Evolutionary conservation across 305 asterid species (phyloP).

Genomic region (Rubia tinctorum): DNA sequence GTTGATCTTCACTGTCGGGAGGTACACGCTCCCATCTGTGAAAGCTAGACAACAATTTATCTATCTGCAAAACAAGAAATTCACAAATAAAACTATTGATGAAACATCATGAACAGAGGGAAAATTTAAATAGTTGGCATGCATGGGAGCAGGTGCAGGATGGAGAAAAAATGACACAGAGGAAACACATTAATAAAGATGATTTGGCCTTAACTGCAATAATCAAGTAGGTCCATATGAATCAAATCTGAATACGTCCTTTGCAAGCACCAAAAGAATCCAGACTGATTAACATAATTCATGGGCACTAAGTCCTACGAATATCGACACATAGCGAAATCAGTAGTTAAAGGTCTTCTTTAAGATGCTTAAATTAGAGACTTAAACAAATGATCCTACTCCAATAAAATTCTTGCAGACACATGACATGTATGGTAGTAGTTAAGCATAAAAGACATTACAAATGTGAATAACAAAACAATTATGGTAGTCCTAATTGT

Average conservation of each 20-base stretch:
- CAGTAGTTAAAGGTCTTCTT: neutral
- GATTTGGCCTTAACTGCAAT: neutral
- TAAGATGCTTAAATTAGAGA: neutral
- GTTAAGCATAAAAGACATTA: neutral
- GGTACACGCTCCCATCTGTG: slow-evolving; percentile 81
- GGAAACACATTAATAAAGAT: neutral
- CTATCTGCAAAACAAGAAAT: slow-evolving; percentile 54
- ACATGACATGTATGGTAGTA: neutral
- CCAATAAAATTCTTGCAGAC: neutral
- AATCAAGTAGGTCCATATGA: neutral
- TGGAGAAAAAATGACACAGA: neutral
- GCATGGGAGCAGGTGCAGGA: neutral
- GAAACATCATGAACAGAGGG: neutral
- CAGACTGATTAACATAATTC: neutral
- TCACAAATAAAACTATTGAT: neutral
- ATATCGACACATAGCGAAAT: neutral
- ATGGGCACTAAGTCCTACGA: neutral
- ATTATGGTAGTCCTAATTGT: neutral
- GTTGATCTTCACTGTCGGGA: slow-evolving; percentile 55
- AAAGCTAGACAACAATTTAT: slow-evolving; percentile 69
- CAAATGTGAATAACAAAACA: neutral
- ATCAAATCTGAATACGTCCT: neutral
- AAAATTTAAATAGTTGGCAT: neutral
- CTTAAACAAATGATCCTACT: neutral
- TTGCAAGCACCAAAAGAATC: neutral